Evolutionary conservation across 805 yeast genomes (phyloP).

Genomic region (Saccharomyces jurei): DNA sequence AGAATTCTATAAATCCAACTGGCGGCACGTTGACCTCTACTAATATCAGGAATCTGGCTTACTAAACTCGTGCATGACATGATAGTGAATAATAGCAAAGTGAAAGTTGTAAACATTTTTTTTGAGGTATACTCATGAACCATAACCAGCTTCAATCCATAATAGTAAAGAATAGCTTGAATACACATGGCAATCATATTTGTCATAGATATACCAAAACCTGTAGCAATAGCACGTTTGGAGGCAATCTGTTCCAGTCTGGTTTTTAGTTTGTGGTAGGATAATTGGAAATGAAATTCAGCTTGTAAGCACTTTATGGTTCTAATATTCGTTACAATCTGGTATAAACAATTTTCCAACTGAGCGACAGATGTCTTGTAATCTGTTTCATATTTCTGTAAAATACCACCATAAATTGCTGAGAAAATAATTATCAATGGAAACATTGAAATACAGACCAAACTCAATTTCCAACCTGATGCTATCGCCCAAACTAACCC

Average conservation of each 20-base stretch:
- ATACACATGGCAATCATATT: conserved; percentile 48
- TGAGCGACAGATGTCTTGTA: conserved; percentile 51
- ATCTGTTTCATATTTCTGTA: conserved; percentile 47
- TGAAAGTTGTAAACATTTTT: conserved; percentile 60
- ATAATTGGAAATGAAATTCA: conserved; percentile 37
- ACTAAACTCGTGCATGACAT: conserved; percentile 53
- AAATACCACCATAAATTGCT: conserved; percentile 40
- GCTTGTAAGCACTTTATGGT: conserved; percentile 56
- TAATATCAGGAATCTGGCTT: conserved; percentile 65
- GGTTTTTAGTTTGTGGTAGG: conserved; percentile 29
- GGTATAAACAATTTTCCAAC: conserved; percentile 45
- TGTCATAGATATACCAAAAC: conserved; percentile 57
- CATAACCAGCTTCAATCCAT: conserved; percentile 69
- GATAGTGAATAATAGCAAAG: conserved; percentile 66
- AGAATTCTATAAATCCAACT: conserved; percentile 39
- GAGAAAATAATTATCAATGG: conserved; percentile 54
- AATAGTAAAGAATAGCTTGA: conserved; percentile 68
- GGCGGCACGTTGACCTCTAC: conserved; percentile 73
- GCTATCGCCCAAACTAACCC: conserved; percentile 74
- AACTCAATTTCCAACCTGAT: conserved; percentile 78
- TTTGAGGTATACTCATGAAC: conserved; percentile 43
- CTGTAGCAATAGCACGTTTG: conserved; percentile 51
- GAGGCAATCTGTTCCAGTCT: conserved; percentile 35
- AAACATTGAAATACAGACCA: conserved; percentile 71
- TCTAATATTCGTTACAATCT: conserved; percentile 49